Conservation (phyloP, 306 rosid species). For the Alnus glutinosa region DNA sequence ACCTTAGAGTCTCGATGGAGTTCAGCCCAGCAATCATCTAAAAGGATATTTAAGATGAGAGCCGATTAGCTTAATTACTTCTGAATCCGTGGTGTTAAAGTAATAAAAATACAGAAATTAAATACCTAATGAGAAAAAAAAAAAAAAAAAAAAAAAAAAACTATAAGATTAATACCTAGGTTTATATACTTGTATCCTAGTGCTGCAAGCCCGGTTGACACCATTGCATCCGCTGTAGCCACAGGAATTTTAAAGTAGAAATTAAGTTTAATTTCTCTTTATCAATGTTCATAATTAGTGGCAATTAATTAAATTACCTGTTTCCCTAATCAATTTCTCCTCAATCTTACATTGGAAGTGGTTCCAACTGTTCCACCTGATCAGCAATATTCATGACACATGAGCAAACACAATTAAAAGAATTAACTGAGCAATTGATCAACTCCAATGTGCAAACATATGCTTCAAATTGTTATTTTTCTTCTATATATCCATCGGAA, state of each 20-base stretch:
- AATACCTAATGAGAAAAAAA: no score
- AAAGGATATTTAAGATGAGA: background rate
- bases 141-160: no score
- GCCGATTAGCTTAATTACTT: background rate
- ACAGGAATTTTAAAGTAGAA: background rate
- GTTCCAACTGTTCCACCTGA: constrained; percentile 85
- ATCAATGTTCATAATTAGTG: background rate
- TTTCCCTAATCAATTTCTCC: constrained; percentile 56
- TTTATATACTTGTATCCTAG: constrained; percentile 65
- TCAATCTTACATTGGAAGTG: constrained; percentile 58
- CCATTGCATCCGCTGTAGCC: constrained; percentile 72
- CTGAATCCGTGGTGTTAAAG: background rate
- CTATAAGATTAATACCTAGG: constrained; percentile 45
- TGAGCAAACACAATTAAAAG: no score
- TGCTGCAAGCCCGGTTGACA: constrained; percentile 68
- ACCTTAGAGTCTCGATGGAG: constrained; percentile 61
- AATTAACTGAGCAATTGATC: no score
- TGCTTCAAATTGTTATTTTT: no score
- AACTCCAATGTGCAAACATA: no score
- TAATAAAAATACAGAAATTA: background rate
- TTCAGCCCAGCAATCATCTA: constrained; percentile 91
- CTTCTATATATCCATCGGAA: no score
- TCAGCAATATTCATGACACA: background rate
- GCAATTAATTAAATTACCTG: constrained; percentile 43
- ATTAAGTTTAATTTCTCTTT: background rate